Evolutionary conservation across 331 rosid species (phyloP).

Genomic region (Malus hybrid): DNA sequence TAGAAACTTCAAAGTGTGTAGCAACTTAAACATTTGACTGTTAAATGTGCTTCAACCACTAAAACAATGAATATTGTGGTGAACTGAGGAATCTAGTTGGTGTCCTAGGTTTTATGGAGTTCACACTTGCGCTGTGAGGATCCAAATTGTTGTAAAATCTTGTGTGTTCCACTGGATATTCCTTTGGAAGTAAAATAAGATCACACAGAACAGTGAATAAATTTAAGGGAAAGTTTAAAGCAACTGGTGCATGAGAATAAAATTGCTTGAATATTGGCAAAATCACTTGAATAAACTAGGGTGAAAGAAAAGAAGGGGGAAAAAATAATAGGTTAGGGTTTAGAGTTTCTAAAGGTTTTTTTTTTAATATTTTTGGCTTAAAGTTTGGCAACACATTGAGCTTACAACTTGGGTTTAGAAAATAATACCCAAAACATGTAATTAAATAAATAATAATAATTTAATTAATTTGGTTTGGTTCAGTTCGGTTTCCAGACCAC

Average conservation of each 20-base stretch:
- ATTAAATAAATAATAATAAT: too few species aligned
- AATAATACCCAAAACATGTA: too few species aligned
- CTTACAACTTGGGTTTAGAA: too few species aligned
- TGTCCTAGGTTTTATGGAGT: background rate
- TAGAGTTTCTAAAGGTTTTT: too few species aligned
- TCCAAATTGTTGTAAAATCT: background rate
- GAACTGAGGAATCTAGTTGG: background rate
- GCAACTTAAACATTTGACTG: background rate
- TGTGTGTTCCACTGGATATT: background rate
- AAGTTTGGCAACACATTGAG: too few species aligned
- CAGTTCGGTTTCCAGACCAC: too few species aligned
- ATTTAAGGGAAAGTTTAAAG: background rate
- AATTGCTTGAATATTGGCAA: slow-evolving; percentile 39
- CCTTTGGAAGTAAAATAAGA: background rate
- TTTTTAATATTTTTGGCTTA: too few species aligned
- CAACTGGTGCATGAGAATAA: slow-evolving; percentile 11
- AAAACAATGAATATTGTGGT: background rate
- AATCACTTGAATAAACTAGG: slow-evolving; percentile 42
- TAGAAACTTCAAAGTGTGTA: background rate
- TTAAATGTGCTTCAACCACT: background rate
- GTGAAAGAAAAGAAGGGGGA: too few species aligned
- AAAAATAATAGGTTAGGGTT: too few species aligned
- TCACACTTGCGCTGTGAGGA: background rate
- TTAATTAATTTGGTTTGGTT: too few species aligned
- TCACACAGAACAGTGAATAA: background rate